Evolutionary conservation across 768 basidiomycete species (phyloP), one percentile per base, ranked within the genome.

Genomic region (Clitopilus hobsonii): DNA sequence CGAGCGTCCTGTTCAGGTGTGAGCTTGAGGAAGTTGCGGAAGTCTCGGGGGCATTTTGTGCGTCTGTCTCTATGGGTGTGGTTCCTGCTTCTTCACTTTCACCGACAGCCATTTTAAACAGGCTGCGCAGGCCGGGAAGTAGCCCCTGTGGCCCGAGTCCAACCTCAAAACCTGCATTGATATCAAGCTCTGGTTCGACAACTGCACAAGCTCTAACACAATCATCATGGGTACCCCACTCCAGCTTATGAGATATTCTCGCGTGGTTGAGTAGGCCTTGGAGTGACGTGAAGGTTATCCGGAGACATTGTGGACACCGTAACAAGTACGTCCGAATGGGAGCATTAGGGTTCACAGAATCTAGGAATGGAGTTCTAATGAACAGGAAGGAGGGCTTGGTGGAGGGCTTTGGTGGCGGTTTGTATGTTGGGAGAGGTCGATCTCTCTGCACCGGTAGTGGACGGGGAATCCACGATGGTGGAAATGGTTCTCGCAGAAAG

Each of bases 261-360:
- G 76, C 79, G 56, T 83, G 81, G 60, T 81, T 82, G 25, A 80
- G 71, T 14, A 83, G 71, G 3, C 80, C 81, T 64, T 83, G 81
- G 1, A 82, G 70, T 5, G 76, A 75, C 4, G 73, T 74, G 56
- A 83, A 83, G 0, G 73, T 60, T 1, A 72, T 76, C 47, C 77
- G 73, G 18, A 63, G 61, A 55, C 80, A 82, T 36, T 62, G 61
- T 1, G 80, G 78, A 52, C 81, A 83, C 51, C 69, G 71, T 28
- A 83, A 63, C 22, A 80, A 66, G 52, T 73, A 71, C 14, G 69
- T 59, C 38, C 64, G 65, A 24, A 65, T 58, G 36, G 58, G 57
- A 7, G 60, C 62, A 29, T 65, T 62, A 27, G 60, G 58, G 30
- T 58, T 60, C 56, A 60, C 54, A 47, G 60, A 53, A 36, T 56